These are phyloP conservation scores for Quercus berberidifolia DNA, from an alignment of 306 rosid species.

Conservation along the genomic window DNA sequence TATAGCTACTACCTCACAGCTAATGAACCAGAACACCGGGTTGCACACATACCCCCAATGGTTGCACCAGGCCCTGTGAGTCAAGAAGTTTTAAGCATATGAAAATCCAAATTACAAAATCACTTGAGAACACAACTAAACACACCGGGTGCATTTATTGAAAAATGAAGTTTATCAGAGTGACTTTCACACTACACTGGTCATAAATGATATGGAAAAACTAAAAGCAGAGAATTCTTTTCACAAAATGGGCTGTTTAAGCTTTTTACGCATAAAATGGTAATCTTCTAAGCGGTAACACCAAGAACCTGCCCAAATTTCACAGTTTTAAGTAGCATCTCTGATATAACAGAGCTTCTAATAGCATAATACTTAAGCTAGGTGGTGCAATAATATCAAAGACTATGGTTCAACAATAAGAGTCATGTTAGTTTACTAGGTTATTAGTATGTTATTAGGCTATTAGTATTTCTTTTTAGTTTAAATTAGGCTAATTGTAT, in stretches of 20 bases:
- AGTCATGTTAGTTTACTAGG: not conserved
- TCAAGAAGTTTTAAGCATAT: conserved; percentile 9
- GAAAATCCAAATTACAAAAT: conserved; percentile 1
- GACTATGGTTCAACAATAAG: not conserved
- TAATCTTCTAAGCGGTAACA: not conserved
- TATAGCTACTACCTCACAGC: conserved; percentile 73
- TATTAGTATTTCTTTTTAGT: not conserved
- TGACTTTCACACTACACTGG: not conserved
- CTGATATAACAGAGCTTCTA: not conserved
- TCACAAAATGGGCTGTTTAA: not conserved
- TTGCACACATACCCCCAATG: conserved; percentile 99
- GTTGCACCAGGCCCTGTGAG: conserved; percentile 97
- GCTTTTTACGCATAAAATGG: not conserved
- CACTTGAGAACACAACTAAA: not conserved
- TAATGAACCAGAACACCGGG: conserved; percentile 97
- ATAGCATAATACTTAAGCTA: not conserved
- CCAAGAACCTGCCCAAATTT: not conserved
- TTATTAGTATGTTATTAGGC: not conserved
- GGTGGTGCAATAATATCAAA: not conserved
- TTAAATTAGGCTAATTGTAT: not conserved
- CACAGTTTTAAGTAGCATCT: not conserved
- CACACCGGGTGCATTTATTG: not conserved
- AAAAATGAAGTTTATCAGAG: not conserved
- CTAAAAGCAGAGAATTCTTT: not conserved
- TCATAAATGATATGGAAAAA: not conserved